These are phyloP conservation scores for Fraxinus dipetala DNA, from an alignment of 305 asterid species.

Conservation along the genomic window DNA sequence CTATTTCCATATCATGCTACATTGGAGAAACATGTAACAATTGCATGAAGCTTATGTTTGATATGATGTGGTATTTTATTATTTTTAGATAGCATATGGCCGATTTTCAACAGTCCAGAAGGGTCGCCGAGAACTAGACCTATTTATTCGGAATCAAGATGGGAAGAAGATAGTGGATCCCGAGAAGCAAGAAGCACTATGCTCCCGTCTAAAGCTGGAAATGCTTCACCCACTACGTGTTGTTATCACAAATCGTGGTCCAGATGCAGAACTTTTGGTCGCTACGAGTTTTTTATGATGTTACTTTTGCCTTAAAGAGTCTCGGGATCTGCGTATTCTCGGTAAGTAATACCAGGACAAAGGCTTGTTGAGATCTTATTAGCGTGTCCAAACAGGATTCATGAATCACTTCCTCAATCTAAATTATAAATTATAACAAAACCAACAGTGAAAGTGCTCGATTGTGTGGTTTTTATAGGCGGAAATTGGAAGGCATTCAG, in stretches of 20 bases:
- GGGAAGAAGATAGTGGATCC: slow-evolving; percentile 82
- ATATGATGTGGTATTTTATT: slow-evolving; percentile 4
- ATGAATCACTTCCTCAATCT: not conserved
- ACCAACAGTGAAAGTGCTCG: not conserved
- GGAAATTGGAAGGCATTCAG: slow-evolving; percentile 70
- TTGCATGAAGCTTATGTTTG: slow-evolving; percentile 2
- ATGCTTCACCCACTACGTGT: slow-evolving; percentile 86
- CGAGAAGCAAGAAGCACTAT: slow-evolving; percentile 61
- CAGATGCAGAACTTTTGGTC: slow-evolving; percentile 79
- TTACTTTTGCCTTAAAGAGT: slow-evolving; percentile 60
- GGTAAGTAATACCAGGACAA: slow-evolving; percentile 39
- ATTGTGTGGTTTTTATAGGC: slow-evolving; percentile 44
- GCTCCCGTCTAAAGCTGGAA: slow-evolving; percentile 64
- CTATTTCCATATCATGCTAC: not conserved
- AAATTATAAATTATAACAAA: not conserved
- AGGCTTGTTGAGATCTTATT: not conserved
- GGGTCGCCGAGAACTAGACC: slow-evolving; percentile 67
- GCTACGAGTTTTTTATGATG: slow-evolving; percentile 79
- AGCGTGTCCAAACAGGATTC: not conserved
- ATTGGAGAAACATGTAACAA: not conserved
- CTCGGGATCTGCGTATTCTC: slow-evolving; percentile 74
- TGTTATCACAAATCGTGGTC: slow-evolving; percentile 65
- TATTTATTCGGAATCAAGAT: slow-evolving; percentile 60
- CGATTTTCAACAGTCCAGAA: slow-evolving; percentile 58
- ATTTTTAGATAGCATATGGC: slow-evolving; percentile 64